Evolutionary conservation across 208 protist genomes (phyloP).

Genomic region (Crithidia brevicula): DNA sequence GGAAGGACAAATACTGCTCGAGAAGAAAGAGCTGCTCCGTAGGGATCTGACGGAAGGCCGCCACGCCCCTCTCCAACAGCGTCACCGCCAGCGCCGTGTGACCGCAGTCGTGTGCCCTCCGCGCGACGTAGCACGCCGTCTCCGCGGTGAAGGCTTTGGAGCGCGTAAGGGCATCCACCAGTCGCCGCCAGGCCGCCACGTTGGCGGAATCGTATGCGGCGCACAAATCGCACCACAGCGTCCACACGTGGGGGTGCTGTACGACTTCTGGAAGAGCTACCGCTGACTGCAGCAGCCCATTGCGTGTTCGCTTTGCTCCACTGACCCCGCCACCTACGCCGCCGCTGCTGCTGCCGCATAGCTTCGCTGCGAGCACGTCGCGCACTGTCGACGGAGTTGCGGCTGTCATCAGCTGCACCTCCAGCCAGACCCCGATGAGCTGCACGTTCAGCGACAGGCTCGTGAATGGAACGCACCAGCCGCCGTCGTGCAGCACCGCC

Average conservation of each 20-base stretch:
- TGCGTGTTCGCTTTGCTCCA: constrained; percentile 24
- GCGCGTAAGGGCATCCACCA: constrained; percentile 29
- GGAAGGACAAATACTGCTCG: constrained; percentile 69
- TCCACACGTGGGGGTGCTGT: constrained; percentile 32
- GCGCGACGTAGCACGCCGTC: constrained; percentile 57
- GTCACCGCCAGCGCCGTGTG: constrained; percentile 26
- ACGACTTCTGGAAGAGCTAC: constrained; percentile 17
- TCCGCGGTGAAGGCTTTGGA: constrained; percentile 60
- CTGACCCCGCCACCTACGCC: too few relatives aligned
- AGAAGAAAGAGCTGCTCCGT: constrained; percentile 53
- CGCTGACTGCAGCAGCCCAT: constrained; percentile 29
- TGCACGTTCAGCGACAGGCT: constrained; percentile 54
- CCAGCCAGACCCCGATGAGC: constrained; percentile 64
- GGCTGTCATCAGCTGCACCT: constrained; percentile 52
- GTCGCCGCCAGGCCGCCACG: constrained; percentile 13
- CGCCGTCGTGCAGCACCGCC: constrained; percentile 50
- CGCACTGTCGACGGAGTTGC: background rate
- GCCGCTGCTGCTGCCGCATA: constrained; percentile 2
- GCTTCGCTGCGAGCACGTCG: constrained; percentile 22
- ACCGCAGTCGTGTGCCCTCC: constrained; percentile 37
- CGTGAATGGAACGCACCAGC: constrained; percentile 69
- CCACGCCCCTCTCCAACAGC: constrained; percentile 55
- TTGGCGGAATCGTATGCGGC: constrained; percentile 19
- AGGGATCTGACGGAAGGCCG: constrained; percentile 32
- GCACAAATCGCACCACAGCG: constrained; percentile 32